phyloP scores from a whole-genome alignment of 2,329 filamentous ascomycete genomes.

The Sporothrix sp. region DNA sequence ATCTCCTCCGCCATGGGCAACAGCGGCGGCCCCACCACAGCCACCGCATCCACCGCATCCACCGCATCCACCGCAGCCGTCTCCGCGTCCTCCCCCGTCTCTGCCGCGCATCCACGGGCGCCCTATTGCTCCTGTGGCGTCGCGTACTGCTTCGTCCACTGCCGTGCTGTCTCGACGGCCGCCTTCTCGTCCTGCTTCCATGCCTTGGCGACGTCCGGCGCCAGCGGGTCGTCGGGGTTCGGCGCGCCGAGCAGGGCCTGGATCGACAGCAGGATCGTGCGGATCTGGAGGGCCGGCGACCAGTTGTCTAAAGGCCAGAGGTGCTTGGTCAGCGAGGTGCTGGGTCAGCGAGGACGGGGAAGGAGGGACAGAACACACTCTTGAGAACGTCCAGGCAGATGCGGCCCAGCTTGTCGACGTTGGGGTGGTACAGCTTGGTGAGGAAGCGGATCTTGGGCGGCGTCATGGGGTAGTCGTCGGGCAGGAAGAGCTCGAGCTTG shows the following conservation, averaged over 20 bases:
- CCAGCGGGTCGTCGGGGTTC: constrained; percentile 96
- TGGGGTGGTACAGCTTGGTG: constrained; percentile 98
- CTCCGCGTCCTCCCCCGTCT: neutral
- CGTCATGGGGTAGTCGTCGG: constrained; percentile 98
- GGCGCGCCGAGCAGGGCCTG: constrained; percentile 92
- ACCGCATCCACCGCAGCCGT: neutral
- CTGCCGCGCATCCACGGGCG: neutral
- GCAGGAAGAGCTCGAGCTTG: constrained; percentile 93
- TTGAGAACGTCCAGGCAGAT: constrained; percentile 97
- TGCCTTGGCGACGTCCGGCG: constrained; percentile 91
- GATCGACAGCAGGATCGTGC: constrained; percentile 96
- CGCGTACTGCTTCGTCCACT: constrained; percentile 85
- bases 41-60: no score
- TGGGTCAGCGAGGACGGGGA: no score
- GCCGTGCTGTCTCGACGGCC: constrained; percentile 81
- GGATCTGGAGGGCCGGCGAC: constrained; percentile 95
- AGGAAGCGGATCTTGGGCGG: constrained; percentile 97
- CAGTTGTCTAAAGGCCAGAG: constrained; percentile 64
- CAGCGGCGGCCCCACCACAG: no score
- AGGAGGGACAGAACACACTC: constrained; percentile 56
- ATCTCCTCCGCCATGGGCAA: no score
- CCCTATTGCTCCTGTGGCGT: constrained; percentile 31
- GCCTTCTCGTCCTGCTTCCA: constrained; percentile 96
- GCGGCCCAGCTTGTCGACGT: constrained; percentile 93
- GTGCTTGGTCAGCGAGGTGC: no score